Evolutionary conservation across 2,329 filamentous ascomycete genomes (phyloP).

Genomic region (Madurella mycetomatis): DNA sequence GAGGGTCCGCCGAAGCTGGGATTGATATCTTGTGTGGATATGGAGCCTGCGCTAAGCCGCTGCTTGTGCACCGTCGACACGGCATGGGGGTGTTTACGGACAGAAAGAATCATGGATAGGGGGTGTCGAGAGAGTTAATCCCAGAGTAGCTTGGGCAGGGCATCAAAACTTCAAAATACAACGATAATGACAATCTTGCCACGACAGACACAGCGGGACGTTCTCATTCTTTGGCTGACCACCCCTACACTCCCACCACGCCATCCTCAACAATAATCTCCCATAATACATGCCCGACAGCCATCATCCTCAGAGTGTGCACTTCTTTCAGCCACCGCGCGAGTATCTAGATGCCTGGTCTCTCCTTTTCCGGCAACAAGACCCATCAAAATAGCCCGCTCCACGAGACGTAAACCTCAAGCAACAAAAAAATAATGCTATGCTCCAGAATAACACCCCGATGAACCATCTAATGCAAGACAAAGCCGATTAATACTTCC

Average conservation of each 20-base stretch:
- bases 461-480: constrained; percentile 23
- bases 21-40: no score
- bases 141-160: no score
- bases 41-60: no score
- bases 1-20: no score
- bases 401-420: neutral
- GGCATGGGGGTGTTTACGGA: no score
- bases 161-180: neutral
- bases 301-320: neutral
- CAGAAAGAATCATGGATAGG: no score
- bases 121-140: no score
- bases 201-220: neutral
- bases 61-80: no score
- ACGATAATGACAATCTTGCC: neutral
- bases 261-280: neutral
- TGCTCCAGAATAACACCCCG: constrained; percentile 16
- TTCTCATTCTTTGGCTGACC: neutral
- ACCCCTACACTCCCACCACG: neutral
- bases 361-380: constrained; percentile 5
- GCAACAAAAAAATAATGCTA: constrained; percentile 12
- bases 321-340: neutral
- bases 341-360: neutral
- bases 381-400: constrained; percentile 8
- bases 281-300: neutral
- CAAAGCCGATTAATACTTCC: constrained; percentile 13